These are phyloP conservation scores for Leccinum subgranulosum DNA, from an alignment of 768 basidiomycete genomes.

Conservation along the genomic window DNA sequence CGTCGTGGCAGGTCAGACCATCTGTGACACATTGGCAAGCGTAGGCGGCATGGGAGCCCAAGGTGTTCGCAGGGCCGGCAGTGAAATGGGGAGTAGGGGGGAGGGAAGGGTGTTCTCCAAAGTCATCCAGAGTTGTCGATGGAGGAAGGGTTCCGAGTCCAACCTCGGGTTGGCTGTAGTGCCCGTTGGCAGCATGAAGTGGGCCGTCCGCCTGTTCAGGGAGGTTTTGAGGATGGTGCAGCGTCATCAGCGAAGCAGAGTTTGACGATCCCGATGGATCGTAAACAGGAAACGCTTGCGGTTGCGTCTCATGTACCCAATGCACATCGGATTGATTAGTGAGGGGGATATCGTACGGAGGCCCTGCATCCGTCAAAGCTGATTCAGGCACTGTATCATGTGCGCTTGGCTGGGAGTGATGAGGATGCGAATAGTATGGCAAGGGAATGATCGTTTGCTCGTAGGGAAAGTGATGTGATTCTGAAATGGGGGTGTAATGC, in stretches of 20 bases:
- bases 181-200: background rate
- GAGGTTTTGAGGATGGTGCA: background rate
- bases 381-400: background rate
- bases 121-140: background rate
- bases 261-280: background rate
- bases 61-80: background rate
- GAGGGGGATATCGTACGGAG: background rate
- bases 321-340: background rate
- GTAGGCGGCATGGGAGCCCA: background rate
- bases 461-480: background rate
- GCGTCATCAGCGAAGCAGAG: background rate
- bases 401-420: background rate
- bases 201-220: background rate
- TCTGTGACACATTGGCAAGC: constrained; percentile 2
- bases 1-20: constrained; percentile 1
- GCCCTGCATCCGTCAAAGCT: background rate
- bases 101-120: background rate
- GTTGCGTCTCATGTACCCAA: background rate
- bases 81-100: background rate
- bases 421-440: background rate
- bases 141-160: background rate
- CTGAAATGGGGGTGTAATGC: background rate
- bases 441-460: background rate
- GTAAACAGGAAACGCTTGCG: background rate
- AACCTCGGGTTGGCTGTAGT: background rate